Conservation (phyloP, 2,329 filamentous ascomycete species). For the Cordyceps pruinosa region DNA sequence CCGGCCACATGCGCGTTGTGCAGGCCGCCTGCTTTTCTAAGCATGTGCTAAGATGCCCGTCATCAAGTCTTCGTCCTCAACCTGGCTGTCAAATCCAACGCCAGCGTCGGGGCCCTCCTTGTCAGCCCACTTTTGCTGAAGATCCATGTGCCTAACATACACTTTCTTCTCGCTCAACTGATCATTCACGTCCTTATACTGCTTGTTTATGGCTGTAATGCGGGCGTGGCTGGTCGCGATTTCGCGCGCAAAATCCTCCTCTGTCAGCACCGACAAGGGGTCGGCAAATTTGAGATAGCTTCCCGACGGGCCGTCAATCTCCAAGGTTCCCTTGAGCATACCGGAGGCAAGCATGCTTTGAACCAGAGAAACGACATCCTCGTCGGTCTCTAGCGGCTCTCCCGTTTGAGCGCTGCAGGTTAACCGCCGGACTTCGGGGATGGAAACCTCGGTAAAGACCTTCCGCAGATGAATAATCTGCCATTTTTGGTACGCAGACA, state of each 20-base stretch:
- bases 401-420: conserved; percentile 51
- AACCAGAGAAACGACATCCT: conserved; percentile 40
- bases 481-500: conserved; percentile 66
- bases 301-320: conserved; percentile 34
- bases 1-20: not conserved
- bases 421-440: conserved; percentile 43
- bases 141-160: conserved; percentile 42
- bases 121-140: conserved; percentile 40
- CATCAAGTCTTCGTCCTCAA: conserved; percentile 59
- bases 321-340: conserved; percentile 47
- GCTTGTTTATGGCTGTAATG: conserved; percentile 38
- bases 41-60: conserved; percentile 31
- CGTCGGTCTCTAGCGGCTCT: conserved; percentile 32
- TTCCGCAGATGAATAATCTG: conserved; percentile 66
- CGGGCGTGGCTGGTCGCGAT: conserved; percentile 35
- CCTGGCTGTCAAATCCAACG: conserved; percentile 37
- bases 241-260: conserved; percentile 43
- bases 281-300: conserved; percentile 46
- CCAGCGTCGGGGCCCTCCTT: conserved; percentile 33
- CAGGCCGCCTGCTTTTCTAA: not conserved
- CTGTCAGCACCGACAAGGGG: conserved; percentile 36
- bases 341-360: conserved; percentile 48
- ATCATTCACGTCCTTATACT: conserved; percentile 47
- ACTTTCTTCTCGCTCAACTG: conserved; percentile 50
- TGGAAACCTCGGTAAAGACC: conserved; percentile 58